Evolutionary conservation across 2,329 filamentous ascomycete species (phyloP), one percentile per base, ranked within the genome.

Genomic region (Endoconidiophora polonica): DNA sequence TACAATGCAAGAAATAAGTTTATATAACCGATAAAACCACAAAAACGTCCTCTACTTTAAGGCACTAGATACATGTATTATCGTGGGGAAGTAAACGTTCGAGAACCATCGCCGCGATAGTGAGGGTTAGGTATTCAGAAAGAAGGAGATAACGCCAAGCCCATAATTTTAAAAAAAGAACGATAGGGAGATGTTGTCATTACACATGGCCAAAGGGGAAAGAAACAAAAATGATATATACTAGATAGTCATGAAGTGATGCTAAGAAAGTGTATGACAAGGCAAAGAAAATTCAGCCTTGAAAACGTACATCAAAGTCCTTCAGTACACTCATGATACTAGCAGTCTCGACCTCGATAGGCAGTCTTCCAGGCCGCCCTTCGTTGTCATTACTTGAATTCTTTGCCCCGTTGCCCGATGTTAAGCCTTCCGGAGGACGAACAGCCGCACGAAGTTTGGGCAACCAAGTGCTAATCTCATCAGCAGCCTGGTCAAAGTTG

Each of bases 301-400:
- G 78, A 61, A 88, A 88, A 49, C 83, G 68, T 46, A 85, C 72
- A 58, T 88, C 83, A 64, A 88, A 88, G 55, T 83, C 80, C 62
- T 83, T 84, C 53, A 88, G 65, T n/a, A 87, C 83, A 40, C 81
- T 81, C 83, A 88, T 87, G 49, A 88, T 86, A 62, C 83, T 87
- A 0, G 83, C 83, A 5, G 83, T 82, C 64, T 88, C 83, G 14
- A 88, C 82, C 61, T 88, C 83, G 58, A 87, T 78, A 1, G 83
- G 78, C 40, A 73, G 72, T 50, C 68, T 68, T 54, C 66, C 64
- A 3, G 49, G 46, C 4, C 29, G 9, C 12, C 29, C 29, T 1
- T 33, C 29, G 4, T 33, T 33, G 42, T n/a, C 24, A 16, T 29
- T 37, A 7, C n/a, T 9, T 33, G 29, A 12, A 9, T 46, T 65